phyloP scores from a whole-genome alignment of 2,329 filamentous ascomycete genomes.

The Nemania sp. region DNA sequence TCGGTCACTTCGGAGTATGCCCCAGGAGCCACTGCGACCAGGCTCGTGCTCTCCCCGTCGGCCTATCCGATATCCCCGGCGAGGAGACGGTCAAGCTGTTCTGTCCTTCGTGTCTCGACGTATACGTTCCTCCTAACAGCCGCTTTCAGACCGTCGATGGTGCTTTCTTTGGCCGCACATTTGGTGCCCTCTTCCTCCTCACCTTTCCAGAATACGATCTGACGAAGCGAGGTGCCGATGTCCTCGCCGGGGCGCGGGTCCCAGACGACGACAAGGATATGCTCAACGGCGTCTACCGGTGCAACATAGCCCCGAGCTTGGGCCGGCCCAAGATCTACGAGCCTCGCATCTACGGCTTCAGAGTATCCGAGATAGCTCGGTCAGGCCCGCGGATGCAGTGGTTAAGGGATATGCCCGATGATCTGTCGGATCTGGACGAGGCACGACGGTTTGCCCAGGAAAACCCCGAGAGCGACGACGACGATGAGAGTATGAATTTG shows the following conservation, averaged over 20 bases:
- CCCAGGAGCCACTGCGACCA: slow-evolving; percentile 93
- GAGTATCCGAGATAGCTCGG: slow-evolving; percentile 85
- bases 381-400: slow-evolving; percentile 96
- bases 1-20: slow-evolving; percentile 93
- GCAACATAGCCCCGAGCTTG: slow-evolving; percentile 87
- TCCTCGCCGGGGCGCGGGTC: slow-evolving; percentile 50
- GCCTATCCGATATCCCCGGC: slow-evolving; percentile 90
- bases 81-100: slow-evolving; percentile 98
- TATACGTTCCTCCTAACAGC: slow-evolving; percentile 96
- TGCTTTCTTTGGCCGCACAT: slow-evolving; percentile 97
- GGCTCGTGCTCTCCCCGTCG: slow-evolving; percentile 88
- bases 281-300: slow-evolving; percentile 85
- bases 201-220: slow-evolving; percentile 97
- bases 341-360: slow-evolving; percentile 94
- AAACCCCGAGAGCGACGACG: slow-evolving; percentile 60
- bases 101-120: slow-evolving; percentile 93
- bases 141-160: slow-evolving; percentile 97
- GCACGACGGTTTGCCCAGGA: slow-evolving; percentile 58
- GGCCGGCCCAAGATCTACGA: slow-evolving; percentile 86
- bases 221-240: slow-evolving; percentile 68
- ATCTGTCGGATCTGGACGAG: slow-evolving; percentile 86
- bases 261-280: slow-evolving; percentile 53
- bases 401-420: slow-evolving; percentile 81
- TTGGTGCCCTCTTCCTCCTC: slow-evolving; percentile 95
- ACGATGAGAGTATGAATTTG: slow-evolving; percentile 55